A percentile compares a stretch with the other conserved stretches of the same genome.
Conservation (phyloP, 768 basidiomycete species). For the Melanogaster broomeanus region DNA sequence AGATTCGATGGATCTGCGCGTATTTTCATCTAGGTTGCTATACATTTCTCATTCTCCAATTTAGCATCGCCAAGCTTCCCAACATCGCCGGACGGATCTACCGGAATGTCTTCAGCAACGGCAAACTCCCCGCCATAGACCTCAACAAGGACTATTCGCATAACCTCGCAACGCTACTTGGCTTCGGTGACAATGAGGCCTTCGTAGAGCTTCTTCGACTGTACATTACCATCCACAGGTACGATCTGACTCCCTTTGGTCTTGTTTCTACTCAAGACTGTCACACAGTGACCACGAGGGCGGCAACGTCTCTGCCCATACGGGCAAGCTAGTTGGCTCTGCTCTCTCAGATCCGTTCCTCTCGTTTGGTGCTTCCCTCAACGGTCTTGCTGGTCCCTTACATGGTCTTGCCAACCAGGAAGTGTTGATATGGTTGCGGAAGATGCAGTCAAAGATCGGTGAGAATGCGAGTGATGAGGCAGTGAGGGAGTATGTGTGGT, state of each 20-base stretch:
- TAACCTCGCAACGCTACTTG: slow-evolving; percentile 88
- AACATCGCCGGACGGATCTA: slow-evolving; percentile 94
- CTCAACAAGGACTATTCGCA: slow-evolving; percentile 81
- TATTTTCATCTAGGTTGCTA: neutral
- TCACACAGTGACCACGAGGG: slow-evolving; percentile 87
- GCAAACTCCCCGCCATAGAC: slow-evolving; percentile 88
- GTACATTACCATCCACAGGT: slow-evolving; percentile 97
- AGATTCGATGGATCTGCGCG: slow-evolving; percentile 83
- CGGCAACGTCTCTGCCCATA: slow-evolving; percentile 96
- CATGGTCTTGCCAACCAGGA: slow-evolving; percentile 99
- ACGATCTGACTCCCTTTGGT: neutral
- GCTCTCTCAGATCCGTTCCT: slow-evolving; percentile 98
- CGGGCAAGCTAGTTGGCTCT: slow-evolving; percentile 90
- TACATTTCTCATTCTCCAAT: slow-evolving; percentile 3
- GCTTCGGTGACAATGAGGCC: slow-evolving; percentile 82
- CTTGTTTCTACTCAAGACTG: neutral
- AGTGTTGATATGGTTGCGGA: slow-evolving; percentile 90
- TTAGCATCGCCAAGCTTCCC: slow-evolving; percentile 92
- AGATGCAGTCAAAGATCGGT: slow-evolving; percentile 91
- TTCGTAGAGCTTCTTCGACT: slow-evolving; percentile 95
- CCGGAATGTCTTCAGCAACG: slow-evolving; percentile 83
- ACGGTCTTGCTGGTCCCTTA: slow-evolving; percentile 95
- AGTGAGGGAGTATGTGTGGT: slow-evolving; percentile 94
- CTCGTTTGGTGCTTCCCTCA: slow-evolving; percentile 87
- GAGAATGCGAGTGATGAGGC: slow-evolving; percentile 83